These are phyloP conservation scores for Cladophialophora psammophila DNA, from an alignment of 2,329 filamentous ascomycete genomes.

Conservation along the genomic window DNA sequence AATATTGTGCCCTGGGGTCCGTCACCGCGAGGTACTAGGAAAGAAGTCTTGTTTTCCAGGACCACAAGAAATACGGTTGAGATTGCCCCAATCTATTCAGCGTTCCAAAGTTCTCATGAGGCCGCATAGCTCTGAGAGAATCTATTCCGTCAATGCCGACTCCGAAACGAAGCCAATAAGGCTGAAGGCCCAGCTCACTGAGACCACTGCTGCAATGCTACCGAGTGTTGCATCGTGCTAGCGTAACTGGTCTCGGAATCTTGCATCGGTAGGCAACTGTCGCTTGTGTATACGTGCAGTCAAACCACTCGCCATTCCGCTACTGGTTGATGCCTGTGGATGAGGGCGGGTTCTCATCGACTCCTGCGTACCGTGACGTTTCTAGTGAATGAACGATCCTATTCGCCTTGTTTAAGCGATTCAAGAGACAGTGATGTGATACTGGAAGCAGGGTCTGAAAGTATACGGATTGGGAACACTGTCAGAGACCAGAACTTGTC, in stretches of 20 bases:
- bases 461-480: background rate
- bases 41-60: background rate
- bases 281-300: background rate
- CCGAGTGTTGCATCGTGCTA: background rate
- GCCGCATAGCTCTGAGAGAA: background rate
- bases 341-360: background rate
- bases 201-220: background rate
- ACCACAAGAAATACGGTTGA: background rate
- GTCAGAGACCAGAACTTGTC: conserved; percentile 2
- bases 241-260: background rate
- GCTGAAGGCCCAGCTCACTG: background rate
- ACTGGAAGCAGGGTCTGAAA: conserved; percentile 2
- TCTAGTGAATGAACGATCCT: background rate
- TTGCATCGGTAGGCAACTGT: background rate
- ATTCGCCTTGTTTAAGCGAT: background rate
- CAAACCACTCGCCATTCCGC: background rate
- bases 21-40: background rate
- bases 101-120: background rate
- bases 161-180: background rate
- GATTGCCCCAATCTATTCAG: background rate
- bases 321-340: background rate
- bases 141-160: background rate
- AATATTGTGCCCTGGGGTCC: background rate
- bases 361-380: background rate
- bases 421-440: too few species aligned